Evolutionary conservation across 495 filamentous ascomycete genomes (phyloP), one percentile per base, ranked within the genome.

Genomic region (Tetracladium setigerum): DNA sequence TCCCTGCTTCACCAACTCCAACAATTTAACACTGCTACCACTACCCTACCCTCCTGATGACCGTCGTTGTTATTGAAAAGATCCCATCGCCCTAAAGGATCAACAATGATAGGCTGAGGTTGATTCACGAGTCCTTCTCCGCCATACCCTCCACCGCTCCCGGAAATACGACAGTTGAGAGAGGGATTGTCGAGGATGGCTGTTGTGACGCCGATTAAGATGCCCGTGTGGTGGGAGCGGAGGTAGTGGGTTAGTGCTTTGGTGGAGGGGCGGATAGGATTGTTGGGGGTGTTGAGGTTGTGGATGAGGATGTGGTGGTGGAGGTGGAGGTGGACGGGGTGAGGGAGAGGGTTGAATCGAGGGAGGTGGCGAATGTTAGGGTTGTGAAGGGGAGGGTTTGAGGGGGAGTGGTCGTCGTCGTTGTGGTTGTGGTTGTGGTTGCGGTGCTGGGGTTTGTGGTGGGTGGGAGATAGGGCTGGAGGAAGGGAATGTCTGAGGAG

Each of bases 221-320:
- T 94, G 12, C 86, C 88, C 51, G 87, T 80, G 64, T 97, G 89
- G 11, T 73, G 74, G 5, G 79, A 79, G 46, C 90, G 84, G 14
- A 97, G 74, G 62, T 83, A 88, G 62, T 97, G 90, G 1, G 90
- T 95, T 83, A 97, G 88, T 42, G 84, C 73, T 62, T 95, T 95
- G 12, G 87, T 82, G 53, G 81, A 1, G 81, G 78, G 19, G 89
- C 88, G 6, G 90, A 95, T 5, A 95, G 76, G 0, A 74, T 66
- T 1, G 89, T 95, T 52, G 82, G 85, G 49, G 76, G 71, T 13
- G 88, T 87, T 0, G 86, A 84, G 0, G 79, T 70, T 13, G 89
- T 71, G 10, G 86, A 76, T 44, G 95, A 68, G 38, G 77, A 74
- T 4, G 84, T 83, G 62, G 86, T 84, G 0, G 78, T 69, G 12